Percentiles rank a stretch among this genome's conserved stretches.
phyloP scores from a whole-genome alignment of 345 rosid genomes.

The Eucalyptus coolabah region DNA sequence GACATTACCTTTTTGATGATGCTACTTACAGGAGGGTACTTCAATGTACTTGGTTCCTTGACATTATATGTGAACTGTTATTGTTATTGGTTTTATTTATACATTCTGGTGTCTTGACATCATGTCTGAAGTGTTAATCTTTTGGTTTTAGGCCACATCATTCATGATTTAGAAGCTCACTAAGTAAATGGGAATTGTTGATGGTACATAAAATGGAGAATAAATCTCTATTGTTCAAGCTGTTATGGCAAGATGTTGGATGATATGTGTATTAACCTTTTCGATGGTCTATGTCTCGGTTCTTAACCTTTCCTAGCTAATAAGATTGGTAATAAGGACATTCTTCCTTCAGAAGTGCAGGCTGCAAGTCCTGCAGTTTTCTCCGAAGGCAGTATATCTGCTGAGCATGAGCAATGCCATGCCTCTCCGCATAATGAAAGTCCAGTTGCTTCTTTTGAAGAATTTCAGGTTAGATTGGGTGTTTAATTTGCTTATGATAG shows the following conservation, averaged over 20 bases:
- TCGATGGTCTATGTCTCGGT: not conserved
- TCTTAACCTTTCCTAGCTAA: not conserved
- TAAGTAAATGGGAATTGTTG: not conserved
- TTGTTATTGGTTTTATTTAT: not conserved
- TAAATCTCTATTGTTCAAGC: not conserved
- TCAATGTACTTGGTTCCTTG: not conserved
- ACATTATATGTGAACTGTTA: not conserved
- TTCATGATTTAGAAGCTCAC: not conserved
- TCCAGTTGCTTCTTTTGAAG: slow-evolving; percentile 22
- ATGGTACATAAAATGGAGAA: not conserved
- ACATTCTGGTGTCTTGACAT: not conserved
- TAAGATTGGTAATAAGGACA: slow-evolving; percentile 3
- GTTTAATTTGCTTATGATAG: not conserved
- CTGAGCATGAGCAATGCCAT: slow-evolving; percentile 18
- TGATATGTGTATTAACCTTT: not conserved
- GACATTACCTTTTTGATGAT: not conserved
- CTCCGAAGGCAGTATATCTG: slow-evolving; percentile 21
- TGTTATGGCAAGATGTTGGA: not conserved
- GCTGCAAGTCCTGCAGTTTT: slow-evolving; percentile 10
- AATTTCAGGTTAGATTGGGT: slow-evolving; percentile 8
- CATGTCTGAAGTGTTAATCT: not conserved
- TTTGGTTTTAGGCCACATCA: not conserved
- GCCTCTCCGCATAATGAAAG: slow-evolving; percentile 31
- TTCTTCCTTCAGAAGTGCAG: slow-evolving; percentile 18
- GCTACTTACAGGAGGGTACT: not conserved